Evolutionary conservation across 306 rosid species (phyloP).

Genomic region (Ochetophila trinervis): DNA sequence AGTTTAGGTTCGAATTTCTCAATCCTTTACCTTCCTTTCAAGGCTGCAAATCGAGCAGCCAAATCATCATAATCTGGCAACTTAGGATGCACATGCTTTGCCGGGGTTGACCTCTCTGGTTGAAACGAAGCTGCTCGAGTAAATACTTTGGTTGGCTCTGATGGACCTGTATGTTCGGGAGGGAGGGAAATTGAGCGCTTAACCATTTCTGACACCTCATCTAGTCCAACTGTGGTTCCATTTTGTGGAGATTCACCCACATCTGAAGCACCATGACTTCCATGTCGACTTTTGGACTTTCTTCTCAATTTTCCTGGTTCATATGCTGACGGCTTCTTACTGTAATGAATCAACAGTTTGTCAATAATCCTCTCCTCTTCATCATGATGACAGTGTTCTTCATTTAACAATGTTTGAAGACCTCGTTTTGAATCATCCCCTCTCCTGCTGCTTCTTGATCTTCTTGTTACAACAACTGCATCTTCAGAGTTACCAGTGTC

Average conservation of each 20-base stretch:
- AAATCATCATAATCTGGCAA: slow-evolving; percentile 86
- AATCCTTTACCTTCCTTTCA: slow-evolving; percentile 57
- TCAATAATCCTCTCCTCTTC: slow-evolving; percentile 90
- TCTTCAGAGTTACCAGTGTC: slow-evolving; percentile 45
- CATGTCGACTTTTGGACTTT: slow-evolving; percentile 59
- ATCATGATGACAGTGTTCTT: slow-evolving; percentile 49
- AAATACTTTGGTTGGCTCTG: slow-evolving; percentile 52
- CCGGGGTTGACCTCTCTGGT: slow-evolving; percentile 53
- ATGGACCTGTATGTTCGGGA: slow-evolving; percentile 42
- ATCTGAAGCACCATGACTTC: slow-evolving; percentile 33
- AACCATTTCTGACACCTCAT: slow-evolving; percentile 31
- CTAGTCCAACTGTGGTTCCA: slow-evolving; percentile 39
- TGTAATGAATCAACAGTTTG: slow-evolving; percentile 74
- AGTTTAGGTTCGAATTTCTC: slow-evolving; percentile 21
- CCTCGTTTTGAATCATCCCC: slow-evolving; percentile 63
- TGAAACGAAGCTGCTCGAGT: slow-evolving; percentile 84
- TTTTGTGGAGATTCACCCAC: slow-evolving; percentile 31
- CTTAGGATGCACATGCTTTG: slow-evolving; percentile 93
- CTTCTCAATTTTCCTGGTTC: slow-evolving; percentile 60
- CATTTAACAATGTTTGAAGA: slow-evolving; percentile 75
- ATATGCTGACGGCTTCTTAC: slow-evolving; percentile 57
- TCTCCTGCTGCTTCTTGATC: slow-evolving; percentile 66
- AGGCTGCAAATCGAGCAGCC: slow-evolving; percentile 77
- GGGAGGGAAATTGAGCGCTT: slow-evolving; percentile 77
- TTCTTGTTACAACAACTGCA: slow-evolving; percentile 39